Evolutionary conservation across 768 basidiomycete genomes (phyloP), one percentile per base, ranked within the genome.

Genomic region (Amyloporia xantha): DNA sequence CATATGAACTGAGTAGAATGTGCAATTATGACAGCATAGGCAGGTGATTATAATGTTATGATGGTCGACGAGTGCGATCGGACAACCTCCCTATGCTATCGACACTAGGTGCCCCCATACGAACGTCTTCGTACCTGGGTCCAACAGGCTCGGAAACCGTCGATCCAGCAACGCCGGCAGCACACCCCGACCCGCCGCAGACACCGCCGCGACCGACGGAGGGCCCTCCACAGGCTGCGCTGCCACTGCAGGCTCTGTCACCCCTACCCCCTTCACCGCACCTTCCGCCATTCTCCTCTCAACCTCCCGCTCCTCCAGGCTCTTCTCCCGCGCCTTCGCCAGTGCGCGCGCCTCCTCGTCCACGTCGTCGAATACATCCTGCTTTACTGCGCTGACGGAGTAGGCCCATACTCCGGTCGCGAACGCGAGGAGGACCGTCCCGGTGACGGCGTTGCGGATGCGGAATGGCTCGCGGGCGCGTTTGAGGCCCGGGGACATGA

Each of bases 371-470:
- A 95, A 96, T 35, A 86, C 82, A 62, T 96, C 93, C 61, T 97
- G 93, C 61, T 86, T 91, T 48, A 97, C 93, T 24, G 92, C 93
- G 25, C 81, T 79, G 61, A 98, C 95, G 15, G 92, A 93, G 68
- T 97, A 98, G 3, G 82, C 74, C 80, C 91, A 98, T 7, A 96
- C 82, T 23, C 84, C 86, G 12, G 80, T 76, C 24, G 80, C 84
- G 62, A 96, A 94, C 0, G 76, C 75, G 23, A 80, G 76, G 38
- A 97, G 75, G 2, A 72, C 59, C 39, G 82, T 54, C 6, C 94
- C 95, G 0, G 86, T 89, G 41, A 95, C 30, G 15, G 83, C 79
- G 64, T 98, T 98, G 55, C 76, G 77, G 35, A 86, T 35, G 26
- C 81, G 78, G 68, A 86, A 98, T 11, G 90, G 94, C 53, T 77